Evolutionary conservation across 2,329 filamentous ascomycete genomes (phyloP).

Genomic region (Diaporthe australafricana): DNA sequence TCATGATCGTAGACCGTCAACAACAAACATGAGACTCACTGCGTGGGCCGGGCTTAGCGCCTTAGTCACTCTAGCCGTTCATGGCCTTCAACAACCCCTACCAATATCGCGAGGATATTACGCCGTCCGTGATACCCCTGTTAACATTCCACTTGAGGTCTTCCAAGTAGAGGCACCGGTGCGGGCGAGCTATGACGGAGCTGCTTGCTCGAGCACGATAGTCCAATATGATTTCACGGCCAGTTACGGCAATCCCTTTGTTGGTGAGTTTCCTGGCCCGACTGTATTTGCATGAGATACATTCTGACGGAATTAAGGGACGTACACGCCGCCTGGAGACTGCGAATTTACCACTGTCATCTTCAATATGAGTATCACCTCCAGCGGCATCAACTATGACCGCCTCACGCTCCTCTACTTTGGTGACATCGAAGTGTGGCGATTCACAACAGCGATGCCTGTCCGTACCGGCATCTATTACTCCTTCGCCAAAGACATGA

Average conservation of each 20-base stretch:
- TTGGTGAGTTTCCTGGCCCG: conserved; percentile 62
- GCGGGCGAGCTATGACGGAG: conserved; percentile 41
- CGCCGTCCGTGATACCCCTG: conserved; percentile 40
- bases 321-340: conserved; percentile 72
- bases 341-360: conserved; percentile 81
- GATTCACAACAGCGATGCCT: conserved; percentile 84
- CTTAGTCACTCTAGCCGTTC: background rate
- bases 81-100: background rate
- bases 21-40: background rate
- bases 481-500: conserved; percentile 84
- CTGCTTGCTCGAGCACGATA: conserved; percentile 64
- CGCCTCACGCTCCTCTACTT: conserved; percentile 81
- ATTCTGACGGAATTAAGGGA: conserved; percentile 53
- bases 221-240: conserved; percentile 78
- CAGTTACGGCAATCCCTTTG: conserved; percentile 78
- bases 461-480: conserved; percentile 73
- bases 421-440: conserved; percentile 82
- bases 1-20: no score
- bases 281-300: background rate
- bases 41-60: background rate
- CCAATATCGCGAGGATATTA: conserved; percentile 20
- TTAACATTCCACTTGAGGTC: conserved; percentile 62
- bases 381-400: conserved; percentile 79
- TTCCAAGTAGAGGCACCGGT: conserved; percentile 80
- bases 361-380: conserved; percentile 81